Conservation (phyloP, 2,329 filamentous ascomycete species). For the Ceratocystis eucalypticola region DNA sequence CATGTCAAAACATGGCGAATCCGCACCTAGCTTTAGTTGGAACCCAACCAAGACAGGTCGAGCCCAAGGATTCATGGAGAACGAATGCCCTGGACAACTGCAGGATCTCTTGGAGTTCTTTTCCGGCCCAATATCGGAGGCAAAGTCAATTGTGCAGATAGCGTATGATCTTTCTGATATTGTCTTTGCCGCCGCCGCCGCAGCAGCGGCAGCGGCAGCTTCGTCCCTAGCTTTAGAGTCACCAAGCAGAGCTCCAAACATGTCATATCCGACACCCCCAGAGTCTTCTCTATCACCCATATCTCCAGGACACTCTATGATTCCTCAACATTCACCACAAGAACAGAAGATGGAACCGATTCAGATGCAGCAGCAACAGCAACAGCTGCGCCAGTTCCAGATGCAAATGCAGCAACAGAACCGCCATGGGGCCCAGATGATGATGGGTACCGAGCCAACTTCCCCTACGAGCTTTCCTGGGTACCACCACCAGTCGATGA, state of each 20-base stretch:
- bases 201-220: background rate
- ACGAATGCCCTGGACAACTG: conserved; percentile 48
- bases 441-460: conserved; percentile 23
- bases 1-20: conserved; percentile 40
- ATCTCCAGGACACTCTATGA: conserved; percentile 20
- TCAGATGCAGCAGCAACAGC: conserved; percentile 25
- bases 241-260: conserved; percentile 21
- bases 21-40: conserved; percentile 50
- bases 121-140: conserved; percentile 42
- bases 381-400: conserved; percentile 20
- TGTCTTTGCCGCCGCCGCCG: conserved; percentile 26
- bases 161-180: conserved; percentile 45
- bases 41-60: conserved; percentile 42
- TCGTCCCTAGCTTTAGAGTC: conserved; percentile 22
- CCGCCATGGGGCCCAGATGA: conserved; percentile 15
- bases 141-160: conserved; percentile 42
- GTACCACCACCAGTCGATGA: conserved; percentile 25
- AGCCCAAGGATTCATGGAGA: conserved; percentile 45
- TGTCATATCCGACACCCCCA: conserved; percentile 21
- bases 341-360: conserved; percentile 23
- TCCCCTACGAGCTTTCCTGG: conserved; percentile 24
- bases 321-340: conserved; percentile 26
- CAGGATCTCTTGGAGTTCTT: conserved; percentile 54
- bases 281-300: conserved; percentile 23
- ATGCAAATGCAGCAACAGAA: conserved; percentile 7